Evolutionary conservation across 169 alveolate genomes (phyloP).

Genomic region (Ichthyophthirius multifiliis): DNA sequence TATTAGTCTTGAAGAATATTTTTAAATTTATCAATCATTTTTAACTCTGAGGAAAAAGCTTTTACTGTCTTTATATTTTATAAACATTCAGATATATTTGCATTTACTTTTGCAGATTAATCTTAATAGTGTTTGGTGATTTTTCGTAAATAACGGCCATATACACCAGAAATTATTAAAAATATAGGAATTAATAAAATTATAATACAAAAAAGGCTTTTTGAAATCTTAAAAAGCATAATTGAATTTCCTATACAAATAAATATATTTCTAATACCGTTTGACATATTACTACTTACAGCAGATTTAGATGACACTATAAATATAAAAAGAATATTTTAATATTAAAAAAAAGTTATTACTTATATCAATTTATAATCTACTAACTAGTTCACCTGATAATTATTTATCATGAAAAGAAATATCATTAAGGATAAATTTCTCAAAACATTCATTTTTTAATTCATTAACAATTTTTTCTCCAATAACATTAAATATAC

Average conservation of each 20-base stretch:
- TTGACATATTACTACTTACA: no score
- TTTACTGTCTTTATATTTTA: slow-evolving; percentile 34
- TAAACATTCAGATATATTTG: slow-evolving; percentile 22
- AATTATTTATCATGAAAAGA: neutral
- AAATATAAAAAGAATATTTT: no score
- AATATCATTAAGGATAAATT: slow-evolving; percentile 22
- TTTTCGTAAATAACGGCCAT: slow-evolving; percentile 1
- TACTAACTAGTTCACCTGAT: slow-evolving; percentile 19
- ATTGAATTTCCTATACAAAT: neutral
- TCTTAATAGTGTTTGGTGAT: slow-evolving; percentile 30
- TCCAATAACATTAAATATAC: neutral
- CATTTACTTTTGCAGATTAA: slow-evolving; percentile 13
- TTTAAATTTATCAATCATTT: no score
- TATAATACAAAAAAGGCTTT: slow-evolving; percentile 18
- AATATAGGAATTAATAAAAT: slow-evolving; percentile 20
- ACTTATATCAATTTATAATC: slow-evolving; percentile 19
- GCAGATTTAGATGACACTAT: slow-evolving; percentile 23
- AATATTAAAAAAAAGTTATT: no score
- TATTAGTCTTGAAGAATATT: no score
- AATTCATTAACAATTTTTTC: neutral
- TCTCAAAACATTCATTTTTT: slow-evolving; percentile 43
- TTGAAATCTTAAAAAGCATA: neutral
- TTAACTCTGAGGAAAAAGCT: slow-evolving; percentile 34
- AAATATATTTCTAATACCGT: slow-evolving; percentile 15
- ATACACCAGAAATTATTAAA: neutral